Conservation (phyloP, 306 rosid genomes). For the Calophaca sinica region DNA sequence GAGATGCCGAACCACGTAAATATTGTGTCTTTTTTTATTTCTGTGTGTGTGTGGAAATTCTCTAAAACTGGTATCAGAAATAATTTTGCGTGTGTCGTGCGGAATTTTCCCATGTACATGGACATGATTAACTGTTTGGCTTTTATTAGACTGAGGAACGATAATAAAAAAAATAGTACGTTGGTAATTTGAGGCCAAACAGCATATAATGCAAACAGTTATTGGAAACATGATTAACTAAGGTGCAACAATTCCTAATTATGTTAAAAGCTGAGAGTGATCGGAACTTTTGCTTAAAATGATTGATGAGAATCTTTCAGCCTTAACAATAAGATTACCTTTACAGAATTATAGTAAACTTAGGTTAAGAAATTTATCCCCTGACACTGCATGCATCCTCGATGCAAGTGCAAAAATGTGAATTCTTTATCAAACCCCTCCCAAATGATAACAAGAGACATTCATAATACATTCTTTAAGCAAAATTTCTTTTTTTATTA, state of each 20-base stretch:
- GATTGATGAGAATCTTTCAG: conserved; percentile 39
- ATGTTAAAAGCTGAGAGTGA: background rate
- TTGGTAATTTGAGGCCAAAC: too few species aligned
- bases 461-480: too few species aligned
- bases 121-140: conserved; percentile 28
- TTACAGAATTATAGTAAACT: background rate
- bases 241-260: conserved; percentile 29
- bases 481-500: too few species aligned
- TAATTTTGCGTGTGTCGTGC: too few species aligned
- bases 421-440: background rate
- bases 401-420: background rate
- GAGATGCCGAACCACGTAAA: too few species aligned
- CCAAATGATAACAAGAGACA: background rate
- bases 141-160: background rate
- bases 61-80: too few species aligned
- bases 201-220: too few species aligned
- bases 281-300: conserved; percentile 41
- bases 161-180: background rate
- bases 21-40: too few species aligned
- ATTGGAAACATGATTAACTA: too few species aligned
- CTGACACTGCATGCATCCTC: background rate
- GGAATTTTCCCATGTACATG: too few species aligned
- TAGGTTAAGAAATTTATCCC: background rate
- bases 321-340: background rate
- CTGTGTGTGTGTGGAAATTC: too few species aligned